Evolutionary conservation across 2,329 filamentous ascomycete species (phyloP), one percentile per base, ranked within the genome.

Genomic region (Claviceps monticola): DNA sequence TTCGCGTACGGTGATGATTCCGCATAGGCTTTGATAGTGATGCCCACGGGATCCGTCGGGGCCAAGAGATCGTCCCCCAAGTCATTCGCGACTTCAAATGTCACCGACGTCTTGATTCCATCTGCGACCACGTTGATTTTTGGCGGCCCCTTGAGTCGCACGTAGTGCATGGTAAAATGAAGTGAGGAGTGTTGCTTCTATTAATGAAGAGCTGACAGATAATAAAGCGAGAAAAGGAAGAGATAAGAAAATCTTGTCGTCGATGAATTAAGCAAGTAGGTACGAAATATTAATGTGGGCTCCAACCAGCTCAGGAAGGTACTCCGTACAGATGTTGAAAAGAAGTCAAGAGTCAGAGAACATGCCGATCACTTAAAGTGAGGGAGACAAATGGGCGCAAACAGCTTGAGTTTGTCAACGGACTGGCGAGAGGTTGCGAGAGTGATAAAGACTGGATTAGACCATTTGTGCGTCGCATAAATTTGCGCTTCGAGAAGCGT

Each of bases 41-140:
- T 63, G 14, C 67, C 64, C n/a, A 79, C 53, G 4, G 74, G 68
- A 17, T 62, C 60, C 14, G 67, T 63, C 0, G 74, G 72, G n/a
- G 57, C 64, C 11, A 80, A 68, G 48, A 77, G 77, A 0, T 74
- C 68, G 58, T 81, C 78, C 36, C 77, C 75, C 1, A 80, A 68
- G 54, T 81, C 77, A 13, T 76, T 80, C 11, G 75, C 78, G 56
- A 81, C 72, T 54, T 75, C 73, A 54, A 81, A 64, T 1, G 77
- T 66, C 3, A 80, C 59, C 48, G 69, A 68, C 7, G 75, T 58
- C 14, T 57, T 17, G 57, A 65, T 56, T 53, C 56, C 56, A 46
- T 56, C 53, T 53, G 58, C 50, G 13, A 57, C 39, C 51, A 49
- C 58, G 0, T 62, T 60, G 45, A 74, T 60, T 56, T 66, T 67